Percentiles rank a stretch among this genome's conserved stretches.
Evolutionary conservation across 108 stramenopile genomes (phyloP).

Genomic region (Pseudonitzschia multiseries): DNA sequence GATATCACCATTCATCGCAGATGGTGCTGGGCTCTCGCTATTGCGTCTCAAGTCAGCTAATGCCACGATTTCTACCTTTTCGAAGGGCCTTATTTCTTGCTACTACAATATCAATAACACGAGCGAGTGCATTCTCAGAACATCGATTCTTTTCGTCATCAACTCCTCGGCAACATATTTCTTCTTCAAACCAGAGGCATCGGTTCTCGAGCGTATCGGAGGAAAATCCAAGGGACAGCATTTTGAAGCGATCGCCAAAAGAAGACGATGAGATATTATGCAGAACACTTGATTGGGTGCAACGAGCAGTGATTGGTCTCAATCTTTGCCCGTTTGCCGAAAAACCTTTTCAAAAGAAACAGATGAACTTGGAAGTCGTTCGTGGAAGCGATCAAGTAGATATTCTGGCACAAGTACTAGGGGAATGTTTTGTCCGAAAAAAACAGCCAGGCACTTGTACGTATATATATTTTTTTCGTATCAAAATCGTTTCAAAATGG

Average conservation of each 20-base stretch:
- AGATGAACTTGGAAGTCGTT: conserved; percentile 48
- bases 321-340: conserved; percentile 87
- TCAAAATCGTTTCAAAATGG: too few species aligned
- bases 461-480: neutral
- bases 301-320: conserved; percentile 65
- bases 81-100: neutral
- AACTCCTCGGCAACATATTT: neutral
- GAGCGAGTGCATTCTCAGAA: neutral
- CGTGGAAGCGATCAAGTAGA: conserved; percentile 50
- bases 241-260: neutral
- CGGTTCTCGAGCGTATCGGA: neutral
- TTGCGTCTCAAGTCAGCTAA: neutral
- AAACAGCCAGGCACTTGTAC: conserved; percentile 46
- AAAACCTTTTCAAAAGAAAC: conserved; percentile 39
- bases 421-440: conserved; percentile 44
- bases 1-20: neutral
- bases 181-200: neutral
- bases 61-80: neutral
- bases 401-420: conserved; percentile 44
- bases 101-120: neutral
- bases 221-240: neutral
- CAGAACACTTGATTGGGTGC: conserved; percentile 56
- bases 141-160: neutral
- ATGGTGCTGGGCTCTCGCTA: neutral
- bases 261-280: neutral